Conservation (phyloP, 805 yeast genomes). For the Candida namnaoensis region DNA sequence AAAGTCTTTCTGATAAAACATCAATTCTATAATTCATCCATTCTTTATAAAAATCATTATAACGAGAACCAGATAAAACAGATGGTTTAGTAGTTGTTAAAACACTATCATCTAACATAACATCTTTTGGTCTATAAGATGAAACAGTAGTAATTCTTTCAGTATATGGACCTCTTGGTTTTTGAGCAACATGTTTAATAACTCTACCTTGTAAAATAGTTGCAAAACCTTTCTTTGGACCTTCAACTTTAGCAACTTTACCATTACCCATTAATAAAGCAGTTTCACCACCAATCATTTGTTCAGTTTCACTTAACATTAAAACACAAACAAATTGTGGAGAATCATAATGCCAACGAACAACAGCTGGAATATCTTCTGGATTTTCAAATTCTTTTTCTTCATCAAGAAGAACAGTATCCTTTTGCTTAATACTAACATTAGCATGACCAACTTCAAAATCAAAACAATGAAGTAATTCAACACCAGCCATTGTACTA, state of each 20-base stretch:
- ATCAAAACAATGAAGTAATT: constrained; percentile 22
- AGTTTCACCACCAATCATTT: constrained; percentile 58
- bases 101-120: constrained; percentile 29
- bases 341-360: constrained; percentile 58
- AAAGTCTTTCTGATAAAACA: constrained; percentile 23
- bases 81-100: constrained; percentile 33
- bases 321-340: constrained; percentile 58
- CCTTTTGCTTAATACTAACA: constrained; percentile 29
- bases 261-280: constrained; percentile 38
- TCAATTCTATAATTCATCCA: constrained; percentile 30
- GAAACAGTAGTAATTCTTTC: constrained; percentile 37
- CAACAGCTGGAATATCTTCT: constrained; percentile 38
- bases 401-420: constrained; percentile 4
- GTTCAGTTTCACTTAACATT: constrained; percentile 49
- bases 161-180: constrained; percentile 25
- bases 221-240: constrained; percentile 43
- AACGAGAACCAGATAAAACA: constrained; percentile 24
- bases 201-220: constrained; percentile 38
- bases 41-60: constrained; percentile 30
- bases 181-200: constrained; percentile 37
- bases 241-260: constrained; percentile 18
- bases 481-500: constrained; percentile 40
- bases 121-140: constrained; percentile 31
- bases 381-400: constrained; percentile 4
- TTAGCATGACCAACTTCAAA: constrained; percentile 50